Evolutionary conservation across 1,284 basidiomycete genomes (phyloP).

Genomic region (Apiotrichum laibachii): DNA sequence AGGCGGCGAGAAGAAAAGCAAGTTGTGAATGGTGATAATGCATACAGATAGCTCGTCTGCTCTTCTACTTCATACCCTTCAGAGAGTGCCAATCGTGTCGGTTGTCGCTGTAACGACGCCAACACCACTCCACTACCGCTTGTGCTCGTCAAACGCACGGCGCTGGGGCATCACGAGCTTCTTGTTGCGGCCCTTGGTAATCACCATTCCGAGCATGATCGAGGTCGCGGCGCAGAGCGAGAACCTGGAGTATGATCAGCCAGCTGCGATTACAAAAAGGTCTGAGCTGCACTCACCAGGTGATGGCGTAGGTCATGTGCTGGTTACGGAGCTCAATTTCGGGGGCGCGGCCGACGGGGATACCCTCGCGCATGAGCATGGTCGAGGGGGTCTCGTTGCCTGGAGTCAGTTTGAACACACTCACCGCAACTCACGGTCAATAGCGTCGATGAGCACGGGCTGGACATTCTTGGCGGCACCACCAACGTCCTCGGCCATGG

Average conservation of each 20-base stretch:
- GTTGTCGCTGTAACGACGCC: too few species aligned
- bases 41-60: background rate
- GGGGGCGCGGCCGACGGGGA: slow-evolving; percentile 80
- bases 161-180: slow-evolving; percentile 13
- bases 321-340: slow-evolving; percentile 89
- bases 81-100: too few species aligned
- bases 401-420: slow-evolving; percentile 44
- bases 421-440: slow-evolving; percentile 50
- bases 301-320: slow-evolving; percentile 91
- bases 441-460: slow-evolving; percentile 79
- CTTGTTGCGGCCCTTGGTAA: slow-evolving; percentile 38
- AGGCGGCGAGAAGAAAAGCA: too few species aligned
- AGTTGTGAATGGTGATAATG: slow-evolving; percentile 4
- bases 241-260: slow-evolving; percentile 42
- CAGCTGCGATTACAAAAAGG: background rate
- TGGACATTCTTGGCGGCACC: slow-evolving; percentile 68
- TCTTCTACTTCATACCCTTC: background rate
- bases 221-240: slow-evolving; percentile 53
- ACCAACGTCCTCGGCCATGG: slow-evolving; percentile 76
- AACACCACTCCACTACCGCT: background rate
- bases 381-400: slow-evolving; percentile 72
- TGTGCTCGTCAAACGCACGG: slow-evolving; percentile 16
- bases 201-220: slow-evolving; percentile 51
- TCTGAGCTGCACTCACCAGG: slow-evolving; percentile 63
- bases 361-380: slow-evolving; percentile 65